Percentiles rank a stretch among this genome's conserved stretches.
Evolutionary conservation across 2,329 filamentous ascomycete species (phyloP).

Genomic region (Calonectria ilicicola): DNA sequence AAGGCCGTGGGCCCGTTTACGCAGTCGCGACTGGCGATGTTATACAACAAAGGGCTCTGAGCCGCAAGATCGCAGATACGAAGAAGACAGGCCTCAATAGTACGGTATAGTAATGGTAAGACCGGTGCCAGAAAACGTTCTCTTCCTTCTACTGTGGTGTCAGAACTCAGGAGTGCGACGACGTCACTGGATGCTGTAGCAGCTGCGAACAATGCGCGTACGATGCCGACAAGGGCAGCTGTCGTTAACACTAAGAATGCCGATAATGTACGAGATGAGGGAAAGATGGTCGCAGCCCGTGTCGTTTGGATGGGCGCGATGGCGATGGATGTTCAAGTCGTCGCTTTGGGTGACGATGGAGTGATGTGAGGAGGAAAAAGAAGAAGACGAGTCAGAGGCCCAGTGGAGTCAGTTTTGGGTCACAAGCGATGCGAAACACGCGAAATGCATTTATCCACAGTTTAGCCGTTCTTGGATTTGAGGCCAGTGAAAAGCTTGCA

Average conservation of each 20-base stretch:
- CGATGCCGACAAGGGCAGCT: slow-evolving; percentile 27
- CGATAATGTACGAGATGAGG: slow-evolving; percentile 28
- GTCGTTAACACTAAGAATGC: slow-evolving; percentile 33
- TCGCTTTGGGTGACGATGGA: slow-evolving; percentile 34
- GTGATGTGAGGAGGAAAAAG: slow-evolving; percentile 26
- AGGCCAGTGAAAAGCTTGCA: background rate
- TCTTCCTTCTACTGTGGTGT: slow-evolving; percentile 45
- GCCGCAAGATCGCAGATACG: slow-evolving; percentile 36
- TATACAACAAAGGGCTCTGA: slow-evolving; percentile 38
- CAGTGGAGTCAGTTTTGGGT: slow-evolving; percentile 38
- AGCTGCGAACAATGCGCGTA: slow-evolving; percentile 29
- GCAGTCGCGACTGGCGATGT: slow-evolving; percentile 41
- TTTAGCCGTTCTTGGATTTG: slow-evolving; percentile 9
- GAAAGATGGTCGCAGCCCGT: slow-evolving; percentile 20
- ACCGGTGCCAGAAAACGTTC: slow-evolving; percentile 37
- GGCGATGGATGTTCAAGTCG: slow-evolving; percentile 27
- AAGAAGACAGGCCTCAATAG: slow-evolving; percentile 42
- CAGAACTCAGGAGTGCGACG: slow-evolving; percentile 35
- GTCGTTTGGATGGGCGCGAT: slow-evolving; percentile 33
- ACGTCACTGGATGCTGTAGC: slow-evolving; percentile 40
- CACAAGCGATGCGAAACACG: slow-evolving; percentile 23
- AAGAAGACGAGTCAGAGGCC: slow-evolving; percentile 30
- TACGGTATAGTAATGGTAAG: slow-evolving; percentile 40
- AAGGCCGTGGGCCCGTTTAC: slow-evolving; percentile 41
- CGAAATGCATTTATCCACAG: background rate